Percentiles rank a stretch among this genome's conserved stretches.
phyloP scores from a whole-genome alignment of 495 filamentous ascomycete genomes.

The Penicillium pulvis region DNA sequence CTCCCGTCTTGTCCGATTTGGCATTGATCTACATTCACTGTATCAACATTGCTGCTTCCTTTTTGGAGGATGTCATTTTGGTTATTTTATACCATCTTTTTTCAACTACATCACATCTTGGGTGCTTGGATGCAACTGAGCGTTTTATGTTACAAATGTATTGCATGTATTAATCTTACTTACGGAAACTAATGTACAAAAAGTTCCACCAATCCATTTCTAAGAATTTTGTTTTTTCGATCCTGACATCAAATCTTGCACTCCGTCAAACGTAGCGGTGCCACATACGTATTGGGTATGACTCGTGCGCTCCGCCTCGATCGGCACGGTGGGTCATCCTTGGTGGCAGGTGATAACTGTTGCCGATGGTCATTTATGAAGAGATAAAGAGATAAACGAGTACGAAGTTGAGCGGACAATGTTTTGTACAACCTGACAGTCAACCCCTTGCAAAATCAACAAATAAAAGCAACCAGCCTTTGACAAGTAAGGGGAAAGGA shows the following conservation, averaged over 20 bases:
- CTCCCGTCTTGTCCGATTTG: conserved; percentile 1
- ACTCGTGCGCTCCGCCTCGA: neutral
- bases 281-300: too few species aligned
- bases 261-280: too few species aligned
- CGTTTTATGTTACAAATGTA: conserved; percentile 3
- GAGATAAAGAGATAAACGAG: neutral
- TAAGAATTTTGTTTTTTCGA: neutral
- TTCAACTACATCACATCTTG: neutral
- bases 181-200: conserved; percentile 4
- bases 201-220: neutral
- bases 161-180: conserved; percentile 1
- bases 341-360: neutral
- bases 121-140: conserved; percentile 2
- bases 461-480: neutral
- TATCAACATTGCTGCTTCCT: neutral
- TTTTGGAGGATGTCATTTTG: neutral
- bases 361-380: neutral
- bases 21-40: conserved; percentile 2
- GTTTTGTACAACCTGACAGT: too few species aligned
- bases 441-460: too few species aligned
- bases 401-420: too few species aligned
- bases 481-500: neutral
- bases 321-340: neutral
- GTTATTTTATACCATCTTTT: neutral
- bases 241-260: neutral